phyloP scores from a whole-genome alignment of 208 protist genomes.

The Herpetomonas tarakana region DNA sequence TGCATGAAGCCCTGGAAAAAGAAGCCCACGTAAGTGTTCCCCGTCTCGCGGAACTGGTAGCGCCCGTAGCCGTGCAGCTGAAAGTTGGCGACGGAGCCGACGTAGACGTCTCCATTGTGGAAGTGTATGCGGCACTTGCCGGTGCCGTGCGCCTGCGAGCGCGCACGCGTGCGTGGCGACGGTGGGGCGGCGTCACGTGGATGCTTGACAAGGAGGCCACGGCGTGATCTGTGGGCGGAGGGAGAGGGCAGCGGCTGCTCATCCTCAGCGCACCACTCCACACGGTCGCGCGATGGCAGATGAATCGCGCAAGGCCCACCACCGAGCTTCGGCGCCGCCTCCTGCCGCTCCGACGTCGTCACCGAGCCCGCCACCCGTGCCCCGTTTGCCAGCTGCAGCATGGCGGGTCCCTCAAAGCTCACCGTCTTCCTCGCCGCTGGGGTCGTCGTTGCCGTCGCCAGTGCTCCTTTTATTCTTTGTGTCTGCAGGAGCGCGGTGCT shows the following conservation, averaged over 20 bases:
- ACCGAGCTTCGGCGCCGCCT: slow-evolving; percentile 9
- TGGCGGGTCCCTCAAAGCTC: slow-evolving; percentile 12
- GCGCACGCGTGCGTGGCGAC: background rate
- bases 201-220: too few relatives aligned
- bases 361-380: background rate
- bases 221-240: too few relatives aligned
- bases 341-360: slow-evolving; percentile 12
- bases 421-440: slow-evolving; percentile 4
- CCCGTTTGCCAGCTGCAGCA: slow-evolving; percentile 16
- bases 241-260: too few relatives aligned
- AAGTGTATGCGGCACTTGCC: slow-evolving; percentile 51
- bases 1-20: slow-evolving; percentile 43
- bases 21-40: slow-evolving; percentile 49
- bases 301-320: slow-evolving; percentile 12
- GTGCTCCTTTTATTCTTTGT: slow-evolving; percentile 9
- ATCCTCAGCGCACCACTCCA: slow-evolving; percentile 71
- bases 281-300: slow-evolving; percentile 37
- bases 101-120: slow-evolving; percentile 57
- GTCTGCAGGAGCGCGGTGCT: slow-evolving; percentile 31
- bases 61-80: slow-evolving; percentile 51
- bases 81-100: slow-evolving; percentile 48
- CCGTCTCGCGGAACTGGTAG: slow-evolving; percentile 41
- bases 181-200: too few relatives aligned
- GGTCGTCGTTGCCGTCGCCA: background rate
- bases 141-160: slow-evolving; percentile 14